These are phyloP conservation scores for Kwoniella shandongensis DNA, from an alignment of 768 basidiomycete species.

Conservation along the genomic window DNA sequence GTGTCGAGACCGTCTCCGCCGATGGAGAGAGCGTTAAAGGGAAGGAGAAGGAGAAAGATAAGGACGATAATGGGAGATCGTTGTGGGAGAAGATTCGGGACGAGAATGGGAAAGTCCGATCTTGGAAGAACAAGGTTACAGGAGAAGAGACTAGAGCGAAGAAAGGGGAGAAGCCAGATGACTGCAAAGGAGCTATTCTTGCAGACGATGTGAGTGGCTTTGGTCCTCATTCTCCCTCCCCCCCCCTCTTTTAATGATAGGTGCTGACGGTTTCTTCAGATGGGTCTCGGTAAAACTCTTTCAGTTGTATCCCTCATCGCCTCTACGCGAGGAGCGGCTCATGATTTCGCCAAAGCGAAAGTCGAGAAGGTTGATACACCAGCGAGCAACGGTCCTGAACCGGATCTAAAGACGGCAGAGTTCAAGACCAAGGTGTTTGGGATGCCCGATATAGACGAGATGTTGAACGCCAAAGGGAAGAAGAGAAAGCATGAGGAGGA, in stretches of 20 bases:
- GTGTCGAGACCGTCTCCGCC: constrained; percentile 23
- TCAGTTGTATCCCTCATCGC: constrained; percentile 92
- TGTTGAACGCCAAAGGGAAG: constrained; percentile 60
- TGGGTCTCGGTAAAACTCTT: constrained; percentile 98
- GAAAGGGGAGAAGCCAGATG: constrained; percentile 56
- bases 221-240: no score
- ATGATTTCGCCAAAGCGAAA: constrained; percentile 60
- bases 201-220: constrained; percentile 82
- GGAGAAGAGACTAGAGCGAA: constrained; percentile 63
- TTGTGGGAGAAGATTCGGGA: constrained; percentile 58
- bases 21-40: constrained; percentile 55
- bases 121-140: constrained; percentile 83
- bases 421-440: constrained; percentile 66
- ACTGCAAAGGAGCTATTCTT: constrained; percentile 80
- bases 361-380: constrained; percentile 56
- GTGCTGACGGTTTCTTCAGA: constrained; percentile 58
- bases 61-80: constrained; percentile 31
- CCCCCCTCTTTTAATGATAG: background rate
- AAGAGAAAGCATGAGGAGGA: constrained; percentile 67
- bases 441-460: constrained; percentile 62
- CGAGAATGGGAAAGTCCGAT: constrained; percentile 46
- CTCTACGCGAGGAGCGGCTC: constrained; percentile 72
- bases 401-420: constrained; percentile 25
- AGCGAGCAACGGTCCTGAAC: constrained; percentile 16
- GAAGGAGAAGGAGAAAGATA: constrained; percentile 43